These are phyloP conservation scores for Solanum dulcamara DNA, from an alignment of 257 asterid genomes.

Conservation along the genomic window DNA sequence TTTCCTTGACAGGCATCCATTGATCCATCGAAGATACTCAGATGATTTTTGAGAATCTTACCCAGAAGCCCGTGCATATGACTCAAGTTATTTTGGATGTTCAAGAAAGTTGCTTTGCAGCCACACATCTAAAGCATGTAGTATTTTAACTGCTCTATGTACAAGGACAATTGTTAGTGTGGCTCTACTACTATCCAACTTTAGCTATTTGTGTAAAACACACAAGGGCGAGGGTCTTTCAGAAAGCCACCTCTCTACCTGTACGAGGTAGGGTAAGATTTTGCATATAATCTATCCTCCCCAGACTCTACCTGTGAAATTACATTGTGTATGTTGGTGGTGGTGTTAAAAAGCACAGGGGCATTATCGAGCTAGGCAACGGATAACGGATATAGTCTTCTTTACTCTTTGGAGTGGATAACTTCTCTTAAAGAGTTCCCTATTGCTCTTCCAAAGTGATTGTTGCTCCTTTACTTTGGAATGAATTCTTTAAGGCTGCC, in stretches of 20 bases:
- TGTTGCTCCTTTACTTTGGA: background rate
- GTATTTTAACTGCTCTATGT: background rate
- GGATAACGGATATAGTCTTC: background rate
- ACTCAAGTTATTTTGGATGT: slow-evolving; percentile 8
- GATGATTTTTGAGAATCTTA: slow-evolving; percentile 39
- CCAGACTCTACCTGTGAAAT: rapidly evolving
- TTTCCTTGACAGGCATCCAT: slow-evolving; percentile 31
- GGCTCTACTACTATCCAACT: background rate
- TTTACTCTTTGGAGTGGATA: background rate
- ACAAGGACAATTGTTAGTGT: background rate
- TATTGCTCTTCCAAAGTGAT: background rate
- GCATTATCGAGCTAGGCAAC: background rate
- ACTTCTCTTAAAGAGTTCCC: background rate
- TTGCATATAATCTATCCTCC: background rate
- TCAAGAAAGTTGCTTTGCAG: background rate
- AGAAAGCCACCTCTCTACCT: rapidly evolving
- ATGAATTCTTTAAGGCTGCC: background rate
- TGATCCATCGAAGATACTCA: slow-evolving; percentile 22
- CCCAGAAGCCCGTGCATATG: slow-evolving; percentile 44
- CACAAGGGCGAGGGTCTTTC: rapidly evolving
- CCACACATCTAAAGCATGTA: background rate
- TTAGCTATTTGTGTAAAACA: background rate
- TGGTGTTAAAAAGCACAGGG: background rate
- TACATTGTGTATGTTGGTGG: rapidly evolving
- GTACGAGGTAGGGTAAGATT: background rate